These are phyloP conservation scores for Picea glauca DNA, from an alignment of 75 land plant genomes.

Conservation along the genomic window DNA sequence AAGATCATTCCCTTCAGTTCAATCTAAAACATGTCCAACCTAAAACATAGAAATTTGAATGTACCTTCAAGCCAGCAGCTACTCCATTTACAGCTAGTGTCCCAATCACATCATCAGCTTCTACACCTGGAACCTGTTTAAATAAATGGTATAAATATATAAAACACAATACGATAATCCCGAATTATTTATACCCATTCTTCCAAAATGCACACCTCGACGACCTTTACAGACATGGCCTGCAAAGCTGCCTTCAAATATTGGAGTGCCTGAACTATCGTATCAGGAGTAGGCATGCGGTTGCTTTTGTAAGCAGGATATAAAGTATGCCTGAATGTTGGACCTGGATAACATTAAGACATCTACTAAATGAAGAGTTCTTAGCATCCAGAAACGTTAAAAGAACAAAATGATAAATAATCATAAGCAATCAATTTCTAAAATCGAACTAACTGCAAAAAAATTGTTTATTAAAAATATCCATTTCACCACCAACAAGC, in stretches of 20 bases:
- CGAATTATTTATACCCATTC: neutral
- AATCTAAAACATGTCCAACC: neutral
- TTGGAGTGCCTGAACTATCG: conserved; percentile 71
- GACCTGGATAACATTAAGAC: conserved; percentile 30
- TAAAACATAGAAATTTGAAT: neutral
- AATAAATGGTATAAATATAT: conserved; percentile 4
- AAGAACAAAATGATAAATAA: neutral
- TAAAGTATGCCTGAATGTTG: conserved; percentile 75
- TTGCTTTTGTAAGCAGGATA: conserved; percentile 75
- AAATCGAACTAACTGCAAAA: neutral
- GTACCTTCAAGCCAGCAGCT: conserved; percentile 67
- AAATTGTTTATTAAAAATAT: neutral
- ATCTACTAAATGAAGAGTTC: neutral
- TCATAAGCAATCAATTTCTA: neutral
- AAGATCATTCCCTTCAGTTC: neutral
- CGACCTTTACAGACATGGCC: conserved; percentile 77
- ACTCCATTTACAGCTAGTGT: conserved; percentile 81
- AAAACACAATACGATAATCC: neutral
- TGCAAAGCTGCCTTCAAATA: conserved; percentile 81
- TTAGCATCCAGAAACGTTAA: neutral
- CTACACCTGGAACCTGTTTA: conserved; percentile 88
- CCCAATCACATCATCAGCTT: conserved; percentile 98
- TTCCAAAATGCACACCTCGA: conserved; percentile 54
- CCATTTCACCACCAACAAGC: neutral
- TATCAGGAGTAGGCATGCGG: conserved; percentile 93